Conservation (phyloP, 805 yeast genomes). For the Candida tibetensis region DNA sequence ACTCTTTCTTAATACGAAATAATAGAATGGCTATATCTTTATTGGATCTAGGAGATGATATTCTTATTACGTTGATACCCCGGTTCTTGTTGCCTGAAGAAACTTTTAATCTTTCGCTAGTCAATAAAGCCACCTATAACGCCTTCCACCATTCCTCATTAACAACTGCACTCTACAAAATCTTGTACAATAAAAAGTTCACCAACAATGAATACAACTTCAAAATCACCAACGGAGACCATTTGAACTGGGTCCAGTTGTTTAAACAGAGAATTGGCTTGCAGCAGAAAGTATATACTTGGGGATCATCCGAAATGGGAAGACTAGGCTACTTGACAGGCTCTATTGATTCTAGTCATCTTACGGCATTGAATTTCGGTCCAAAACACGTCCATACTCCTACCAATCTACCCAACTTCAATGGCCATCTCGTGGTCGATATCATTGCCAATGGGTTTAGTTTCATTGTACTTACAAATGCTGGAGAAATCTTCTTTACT, state of each 20-base stretch:
- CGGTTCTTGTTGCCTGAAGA: conserved; percentile 35
- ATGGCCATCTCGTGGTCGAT: conserved; percentile 37
- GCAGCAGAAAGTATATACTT: conserved; percentile 42
- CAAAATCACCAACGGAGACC: conserved; percentile 23
- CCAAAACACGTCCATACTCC: conserved; percentile 37
- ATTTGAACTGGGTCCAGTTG: conserved; percentile 49
- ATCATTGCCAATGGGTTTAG: conserved; percentile 65
- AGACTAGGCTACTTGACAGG: conserved; percentile 44
- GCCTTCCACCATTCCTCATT: conserved; percentile 27
- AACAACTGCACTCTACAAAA: conserved; percentile 34
- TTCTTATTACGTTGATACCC: conserved; percentile 35
- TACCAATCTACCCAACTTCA: conserved; percentile 33
- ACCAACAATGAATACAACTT: conserved; percentile 35
- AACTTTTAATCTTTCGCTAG: conserved; percentile 33
- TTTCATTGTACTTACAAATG: conserved; percentile 53
- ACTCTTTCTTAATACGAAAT: too few species aligned
- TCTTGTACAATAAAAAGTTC: conserved; percentile 43
- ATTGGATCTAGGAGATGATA: conserved; percentile 38
- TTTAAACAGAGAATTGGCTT: conserved; percentile 36
- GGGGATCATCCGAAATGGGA: conserved; percentile 48
- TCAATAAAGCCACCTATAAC: conserved; percentile 30
- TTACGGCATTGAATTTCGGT: conserved; percentile 15
- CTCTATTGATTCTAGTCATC: conserved; percentile 22
- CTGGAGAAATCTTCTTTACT: conserved; percentile 55
- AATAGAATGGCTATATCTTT: conserved; percentile 6